These are phyloP conservation scores for Coemansia sp. DNA, from an alignment of 371 early-diverging fungal species.

Conservation along the genomic window DNA sequence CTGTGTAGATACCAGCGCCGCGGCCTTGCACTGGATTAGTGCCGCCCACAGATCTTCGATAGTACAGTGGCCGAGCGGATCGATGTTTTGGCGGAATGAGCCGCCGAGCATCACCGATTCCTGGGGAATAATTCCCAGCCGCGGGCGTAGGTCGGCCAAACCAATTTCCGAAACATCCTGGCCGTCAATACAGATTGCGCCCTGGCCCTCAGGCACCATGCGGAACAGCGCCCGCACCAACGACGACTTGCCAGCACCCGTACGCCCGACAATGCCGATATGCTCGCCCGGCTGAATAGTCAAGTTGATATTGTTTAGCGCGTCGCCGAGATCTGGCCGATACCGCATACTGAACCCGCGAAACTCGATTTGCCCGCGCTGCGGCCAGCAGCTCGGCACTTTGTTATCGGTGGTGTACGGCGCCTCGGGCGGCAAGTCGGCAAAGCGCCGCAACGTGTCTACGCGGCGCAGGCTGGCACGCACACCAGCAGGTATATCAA, in stretches of 20 bases:
- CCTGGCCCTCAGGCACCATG: slow-evolving; percentile 7
- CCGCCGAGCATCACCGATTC: slow-evolving; percentile 58
- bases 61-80: slow-evolving; percentile 50
- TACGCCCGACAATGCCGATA: slow-evolving; percentile 28
- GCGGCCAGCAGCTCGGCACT: slow-evolving; percentile 20
- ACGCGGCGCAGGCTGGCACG: slow-evolving; percentile 14
- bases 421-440: slow-evolving; percentile 50
- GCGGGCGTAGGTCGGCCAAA: slow-evolving; percentile 57
- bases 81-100: slow-evolving; percentile 55
- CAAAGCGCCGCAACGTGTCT: slow-evolving; percentile 60
- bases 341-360: slow-evolving; percentile 25
- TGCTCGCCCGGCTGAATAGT: slow-evolving; percentile 16
- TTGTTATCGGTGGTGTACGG: slow-evolving; percentile 8
- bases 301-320: slow-evolving; percentile 7
- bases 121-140: slow-evolving; percentile 66
- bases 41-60: slow-evolving; percentile 62
- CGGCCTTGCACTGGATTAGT: slow-evolving; percentile 57
- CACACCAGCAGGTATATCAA: slow-evolving; percentile 10
- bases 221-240: slow-evolving; percentile 23
- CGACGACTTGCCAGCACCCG: slow-evolving; percentile 31
- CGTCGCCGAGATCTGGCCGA: slow-evolving; percentile 9
- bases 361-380: slow-evolving; percentile 20
- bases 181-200: slow-evolving; percentile 56
- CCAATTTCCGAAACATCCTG: slow-evolving; percentile 54
- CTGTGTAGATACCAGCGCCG: too few relatives aligned